Conservation (phyloP, 2,329 filamentous ascomycete species). For the Exophiala alcalophila region DNA sequence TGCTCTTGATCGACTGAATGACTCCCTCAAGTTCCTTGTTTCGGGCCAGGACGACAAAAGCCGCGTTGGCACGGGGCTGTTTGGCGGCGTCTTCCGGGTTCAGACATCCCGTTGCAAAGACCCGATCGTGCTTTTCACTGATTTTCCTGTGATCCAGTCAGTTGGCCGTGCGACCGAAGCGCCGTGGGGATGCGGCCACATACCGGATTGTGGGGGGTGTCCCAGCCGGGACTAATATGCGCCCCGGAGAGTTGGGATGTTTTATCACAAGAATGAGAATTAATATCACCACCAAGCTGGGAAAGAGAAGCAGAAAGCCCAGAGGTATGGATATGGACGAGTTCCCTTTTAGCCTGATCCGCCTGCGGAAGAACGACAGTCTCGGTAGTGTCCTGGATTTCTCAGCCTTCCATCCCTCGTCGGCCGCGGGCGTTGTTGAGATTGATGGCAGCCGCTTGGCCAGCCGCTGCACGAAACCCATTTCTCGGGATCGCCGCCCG, state of each 20-base stretch:
- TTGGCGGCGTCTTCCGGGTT: conserved; percentile 69
- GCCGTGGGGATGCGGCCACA: too few relatives aligned
- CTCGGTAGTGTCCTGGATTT: conserved; percentile 46
- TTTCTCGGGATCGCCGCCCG: conserved; percentile 29
- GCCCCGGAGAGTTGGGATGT: conserved; percentile 77
- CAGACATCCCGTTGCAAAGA: conserved; percentile 87
- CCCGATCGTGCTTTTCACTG: conserved; percentile 94
- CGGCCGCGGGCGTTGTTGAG: conserved; percentile 44
- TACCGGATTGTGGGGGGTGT: conserved; percentile 88
- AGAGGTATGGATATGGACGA: conserved; percentile 89
- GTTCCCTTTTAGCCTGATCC: conserved; percentile 84
- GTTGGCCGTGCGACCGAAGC: too few relatives aligned
- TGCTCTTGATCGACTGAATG: conserved; percentile 93
- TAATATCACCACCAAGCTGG: conserved; percentile 83
- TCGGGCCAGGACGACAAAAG: conserved; percentile 89
- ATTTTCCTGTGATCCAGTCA: conserved; percentile 94
- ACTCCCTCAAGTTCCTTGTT: conserved; percentile 97
- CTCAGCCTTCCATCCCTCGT: conserved; percentile 46
- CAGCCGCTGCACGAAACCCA: conserved; percentile 55
- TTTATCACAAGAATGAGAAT: conserved; percentile 86
- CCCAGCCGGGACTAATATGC: conserved; percentile 82
- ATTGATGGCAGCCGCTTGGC: conserved; percentile 51
- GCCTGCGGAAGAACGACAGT: conserved; percentile 78
- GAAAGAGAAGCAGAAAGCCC: conserved; percentile 88
- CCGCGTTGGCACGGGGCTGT: conserved; percentile 82